Base-by-base conservation (phyloP, 768 basidiomycete species). In the Mycena galopus region DNA sequence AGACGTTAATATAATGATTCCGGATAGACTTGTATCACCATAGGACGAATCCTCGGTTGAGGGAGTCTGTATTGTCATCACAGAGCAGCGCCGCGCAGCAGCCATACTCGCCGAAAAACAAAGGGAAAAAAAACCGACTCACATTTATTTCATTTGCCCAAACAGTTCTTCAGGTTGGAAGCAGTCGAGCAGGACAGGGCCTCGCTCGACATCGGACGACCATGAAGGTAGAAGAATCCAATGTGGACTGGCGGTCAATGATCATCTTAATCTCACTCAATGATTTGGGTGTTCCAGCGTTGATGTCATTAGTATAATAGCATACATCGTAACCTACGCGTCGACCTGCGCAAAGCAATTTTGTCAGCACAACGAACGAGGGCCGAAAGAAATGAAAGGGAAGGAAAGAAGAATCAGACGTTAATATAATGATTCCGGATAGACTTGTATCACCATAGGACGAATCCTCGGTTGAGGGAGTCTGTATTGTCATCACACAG, bases 11-110 rank as follows among this genome's bases (percentile, higher is more conserved):
- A 91, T 91, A 91, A 92, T 93, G 93, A 94, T 94, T 94, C 93
- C 93, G 93, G 93, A 88, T 92, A 93, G 91, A 92, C 91, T 76
- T 79, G 83, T 86, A 84, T 94, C 94, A 87, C 90, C 94, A 92
- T 77, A 68, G 87, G 86, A 85, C 82, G 78, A 81, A 81, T 84
- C 86, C 90, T 95, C 94, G 85, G 94, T 92, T 80, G 94, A 95
- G 94, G 94, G 94, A 95, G 94, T 95, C 94, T 93, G 90, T 86
- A 82, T 89, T 91, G 89, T 94, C 94, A 95, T 95, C 94, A 68
- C 79, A 61, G 76, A 70, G 62, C 44, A 74, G 75, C 61, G 51
- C 60, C 42, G 73, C 5, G 64, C 37, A 14, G 17, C 39, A 16
- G n/a, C 39, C 6, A 72, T 29, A 39, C 32, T 59, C 55, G 27